Evolutionary conservation across 2,329 filamentous ascomycete species (phyloP), one percentile per base, ranked within the genome.

Genomic region (Monosporascus ibericus): DNA sequence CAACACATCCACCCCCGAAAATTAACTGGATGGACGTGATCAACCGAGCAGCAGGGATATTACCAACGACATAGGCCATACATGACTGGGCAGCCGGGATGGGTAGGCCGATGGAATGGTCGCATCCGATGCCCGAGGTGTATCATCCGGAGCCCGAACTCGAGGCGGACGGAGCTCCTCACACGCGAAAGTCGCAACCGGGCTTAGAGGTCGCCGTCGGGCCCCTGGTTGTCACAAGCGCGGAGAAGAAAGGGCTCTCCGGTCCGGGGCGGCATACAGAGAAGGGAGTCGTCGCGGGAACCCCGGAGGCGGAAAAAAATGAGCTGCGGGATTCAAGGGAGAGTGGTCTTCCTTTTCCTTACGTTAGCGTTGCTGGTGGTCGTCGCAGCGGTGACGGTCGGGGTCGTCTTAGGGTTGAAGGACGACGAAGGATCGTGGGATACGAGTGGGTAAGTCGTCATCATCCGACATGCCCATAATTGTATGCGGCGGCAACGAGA

Each of bases 191-290:
- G 17, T 48, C 52, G 2, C 54, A 60, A 30, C 52, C 58, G 3
- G 61, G 61, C 36, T 50, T 62, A 8, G 58, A 60, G 48, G 59
- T 60, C 34, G 48, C 58, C 22, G 24, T 48, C 11, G 62, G 56
- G 14, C 61, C 61, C 20, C 54, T 39, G n/a, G 48, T 58, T 11
- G 55, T 60, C 40, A 57, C 40, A 8, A 53, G 49, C 3, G 49
- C 51, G 20, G 60, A 63, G 7, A 62, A 42, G 47, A 50, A 18
- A 8, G 27, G 39, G 39, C n/a, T 22, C 39, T 22, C 39, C n/a
- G 20, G 39, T n/a, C 39, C 5, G 46, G 30, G 40, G 24, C 38
- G n/a, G 24, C n/a, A 5, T 9, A 27, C 36, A 44, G 47, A 51
- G 50, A 44, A 52, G 49, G 22, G 15, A 40, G 20, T 25, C 2